Evolutionary conservation across 768 basidiomycete genomes (phyloP).

Genomic region (Lactarius hatsudake): DNA sequence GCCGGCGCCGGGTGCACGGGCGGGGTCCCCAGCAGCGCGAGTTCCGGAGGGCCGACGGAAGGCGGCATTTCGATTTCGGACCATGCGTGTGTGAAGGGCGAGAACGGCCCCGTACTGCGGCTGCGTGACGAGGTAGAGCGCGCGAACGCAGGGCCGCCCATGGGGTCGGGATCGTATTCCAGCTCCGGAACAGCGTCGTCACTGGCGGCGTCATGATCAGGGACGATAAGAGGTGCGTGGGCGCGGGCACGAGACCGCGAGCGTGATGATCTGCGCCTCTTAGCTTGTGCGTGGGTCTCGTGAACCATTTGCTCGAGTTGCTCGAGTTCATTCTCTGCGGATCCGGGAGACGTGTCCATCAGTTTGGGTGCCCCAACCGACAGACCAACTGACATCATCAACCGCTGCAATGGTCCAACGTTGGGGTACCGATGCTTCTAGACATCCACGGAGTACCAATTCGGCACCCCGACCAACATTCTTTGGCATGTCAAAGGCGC

Average conservation of each 20-base stretch:
- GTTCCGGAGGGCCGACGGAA: slow-evolving; percentile 13
- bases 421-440: slow-evolving; percentile 56
- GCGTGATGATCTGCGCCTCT: slow-evolving; percentile 9
- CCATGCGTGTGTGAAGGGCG: slow-evolving; percentile 21
- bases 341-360: slow-evolving; percentile 39
- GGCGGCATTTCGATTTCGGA: slow-evolving; percentile 22
- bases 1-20: slow-evolving; percentile 13
- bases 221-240: slow-evolving; percentile 7
- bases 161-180: slow-evolving; percentile 23
- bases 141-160: neutral
- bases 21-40: slow-evolving; percentile 16
- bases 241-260: slow-evolving; percentile 9
- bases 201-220: slow-evolving; percentile 6
- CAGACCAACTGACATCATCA: slow-evolving; percentile 76
- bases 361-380: slow-evolving; percentile 60
- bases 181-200: slow-evolving; percentile 25
- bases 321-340: slow-evolving; percentile 34
- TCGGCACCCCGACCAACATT: slow-evolving; percentile 60
- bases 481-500: slow-evolving; percentile 56
- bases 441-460: slow-evolving; percentile 73
- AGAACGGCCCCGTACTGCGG: slow-evolving; percentile 22
- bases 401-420: slow-evolving; percentile 85
- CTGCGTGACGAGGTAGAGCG: slow-evolving; percentile 22
- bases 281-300: slow-evolving; percentile 40
- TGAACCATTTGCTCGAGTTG: slow-evolving; percentile 34